These are phyloP conservation scores for Malassezia japonica DNA, from an alignment of 1,284 basidiomycete genomes.

Conservation along the genomic window DNA sequence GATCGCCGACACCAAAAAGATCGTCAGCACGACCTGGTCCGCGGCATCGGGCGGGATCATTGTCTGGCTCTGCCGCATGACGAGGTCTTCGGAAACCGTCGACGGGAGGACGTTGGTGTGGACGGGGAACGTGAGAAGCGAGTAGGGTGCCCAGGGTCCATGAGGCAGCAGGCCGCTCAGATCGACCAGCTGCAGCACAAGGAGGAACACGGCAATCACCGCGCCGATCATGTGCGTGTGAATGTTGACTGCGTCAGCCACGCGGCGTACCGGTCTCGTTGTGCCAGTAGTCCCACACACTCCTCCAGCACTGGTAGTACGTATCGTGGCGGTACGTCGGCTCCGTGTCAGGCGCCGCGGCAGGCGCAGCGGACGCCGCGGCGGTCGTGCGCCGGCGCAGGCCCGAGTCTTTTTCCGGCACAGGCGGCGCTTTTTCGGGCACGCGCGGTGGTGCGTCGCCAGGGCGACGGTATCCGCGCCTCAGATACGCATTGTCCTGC, in stretches of 20 bases:
- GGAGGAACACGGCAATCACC: slow-evolving; percentile 57
- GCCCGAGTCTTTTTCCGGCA: background rate
- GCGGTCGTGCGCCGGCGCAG: slow-evolving; percentile 1
- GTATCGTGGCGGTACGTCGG: slow-evolving; percentile 33
- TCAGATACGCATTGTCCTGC: slow-evolving; percentile 39
- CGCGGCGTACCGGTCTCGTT: slow-evolving; percentile 40
- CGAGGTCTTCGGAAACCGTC: too few species aligned
- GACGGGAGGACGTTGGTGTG: too few species aligned
- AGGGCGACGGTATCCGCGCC: slow-evolving; percentile 39
- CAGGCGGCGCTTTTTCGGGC: background rate
- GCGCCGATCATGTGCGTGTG: slow-evolving; percentile 74
- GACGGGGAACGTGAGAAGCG: background rate
- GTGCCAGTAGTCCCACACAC: slow-evolving; percentile 45
- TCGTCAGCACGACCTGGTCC: slow-evolving; percentile 59
- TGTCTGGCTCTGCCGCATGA: background rate
- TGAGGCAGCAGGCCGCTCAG: slow-evolving; percentile 20
- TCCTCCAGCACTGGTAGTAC: slow-evolving; percentile 38
- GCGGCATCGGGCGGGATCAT: slow-evolving; percentile 53
- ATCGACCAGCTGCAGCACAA: slow-evolving; percentile 37
- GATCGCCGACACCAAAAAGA: slow-evolving; percentile 65
- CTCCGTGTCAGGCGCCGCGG: too few species aligned
- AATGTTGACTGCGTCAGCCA: slow-evolving; percentile 63
- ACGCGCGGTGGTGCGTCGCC: slow-evolving; percentile 22
- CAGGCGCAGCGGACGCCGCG: background rate
- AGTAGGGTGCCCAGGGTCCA: background rate